These are phyloP conservation scores for Suillus spraguei DNA, from an alignment of 768 basidiomycete genomes.

Conservation along the genomic window DNA sequence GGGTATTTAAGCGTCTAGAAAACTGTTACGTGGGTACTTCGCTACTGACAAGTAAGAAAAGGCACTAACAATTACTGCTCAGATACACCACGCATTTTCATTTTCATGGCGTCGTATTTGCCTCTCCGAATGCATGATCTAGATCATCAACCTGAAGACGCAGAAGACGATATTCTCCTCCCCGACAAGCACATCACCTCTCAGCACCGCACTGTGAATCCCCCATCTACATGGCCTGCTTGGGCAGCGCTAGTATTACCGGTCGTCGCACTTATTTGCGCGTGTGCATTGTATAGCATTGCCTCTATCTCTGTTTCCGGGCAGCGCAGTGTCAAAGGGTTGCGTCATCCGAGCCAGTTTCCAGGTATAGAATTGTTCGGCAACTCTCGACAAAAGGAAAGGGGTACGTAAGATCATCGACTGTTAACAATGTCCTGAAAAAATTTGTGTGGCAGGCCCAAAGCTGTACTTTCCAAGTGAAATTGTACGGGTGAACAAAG, in stretches of 20 bases:
- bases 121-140: neutral
- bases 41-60: neutral
- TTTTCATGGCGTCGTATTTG: neutral
- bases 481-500: constrained; percentile 10
- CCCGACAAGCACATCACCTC: neutral
- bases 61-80: neutral
- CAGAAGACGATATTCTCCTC: neutral
- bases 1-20: neutral
- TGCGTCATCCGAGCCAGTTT: constrained; percentile 1
- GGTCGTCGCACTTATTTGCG: neutral
- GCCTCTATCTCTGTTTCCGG: neutral
- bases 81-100: neutral
- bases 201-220: neutral
- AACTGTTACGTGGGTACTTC: neutral
- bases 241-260: neutral
- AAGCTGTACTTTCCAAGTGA: neutral
- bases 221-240: neutral
- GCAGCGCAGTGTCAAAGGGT: neutral
- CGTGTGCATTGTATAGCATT: neutral
- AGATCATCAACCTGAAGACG: neutral
- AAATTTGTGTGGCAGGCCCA: neutral
- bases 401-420: neutral
- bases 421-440: no score
- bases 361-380: neutral
- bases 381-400: neutral